Conservation (phyloP, 148 eudicot species). For the Amaranthus hypochondriacus region DNA sequence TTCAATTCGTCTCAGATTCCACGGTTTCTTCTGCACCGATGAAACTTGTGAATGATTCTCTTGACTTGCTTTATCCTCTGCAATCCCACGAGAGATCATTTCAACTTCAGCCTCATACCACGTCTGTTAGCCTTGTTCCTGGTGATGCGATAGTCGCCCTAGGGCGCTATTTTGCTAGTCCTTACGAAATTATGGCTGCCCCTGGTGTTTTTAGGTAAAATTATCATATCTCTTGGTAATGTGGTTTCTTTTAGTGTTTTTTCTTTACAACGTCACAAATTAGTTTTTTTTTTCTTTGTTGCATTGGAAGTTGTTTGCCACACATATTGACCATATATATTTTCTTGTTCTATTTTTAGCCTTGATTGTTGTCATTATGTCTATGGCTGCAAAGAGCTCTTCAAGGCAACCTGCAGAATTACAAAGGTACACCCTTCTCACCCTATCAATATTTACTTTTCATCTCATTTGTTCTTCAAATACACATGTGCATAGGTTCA, state of each 20-base stretch:
- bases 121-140: not conserved
- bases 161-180: constrained; percentile 10
- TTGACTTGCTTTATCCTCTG: not conserved
- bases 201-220: constrained; percentile 3
- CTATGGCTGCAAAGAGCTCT: constrained; percentile 1
- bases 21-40: not conserved
- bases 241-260: not conserved
- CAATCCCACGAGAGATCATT: not conserved
- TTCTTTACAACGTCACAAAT: no score
- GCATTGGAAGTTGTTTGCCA: not conserved
- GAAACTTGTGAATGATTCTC: not conserved
- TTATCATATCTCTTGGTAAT: not conserved
- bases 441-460: not conserved
- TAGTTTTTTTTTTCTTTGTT: no score
- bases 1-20: not conserved
- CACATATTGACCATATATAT: not conserved
- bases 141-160: not conserved
- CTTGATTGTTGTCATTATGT: constrained; percentile 15
- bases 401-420: not conserved
- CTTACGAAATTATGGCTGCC: constrained; percentile 9
- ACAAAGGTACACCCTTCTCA: not conserved
- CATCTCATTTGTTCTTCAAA: not conserved
- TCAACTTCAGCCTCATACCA: not conserved
- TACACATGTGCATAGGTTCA: not conserved
- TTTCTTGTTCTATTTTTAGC: not conserved